phyloP scores from a whole-genome alignment of 2,329 filamentous ascomycete species.

The Parastagonospora avenae region DNA sequence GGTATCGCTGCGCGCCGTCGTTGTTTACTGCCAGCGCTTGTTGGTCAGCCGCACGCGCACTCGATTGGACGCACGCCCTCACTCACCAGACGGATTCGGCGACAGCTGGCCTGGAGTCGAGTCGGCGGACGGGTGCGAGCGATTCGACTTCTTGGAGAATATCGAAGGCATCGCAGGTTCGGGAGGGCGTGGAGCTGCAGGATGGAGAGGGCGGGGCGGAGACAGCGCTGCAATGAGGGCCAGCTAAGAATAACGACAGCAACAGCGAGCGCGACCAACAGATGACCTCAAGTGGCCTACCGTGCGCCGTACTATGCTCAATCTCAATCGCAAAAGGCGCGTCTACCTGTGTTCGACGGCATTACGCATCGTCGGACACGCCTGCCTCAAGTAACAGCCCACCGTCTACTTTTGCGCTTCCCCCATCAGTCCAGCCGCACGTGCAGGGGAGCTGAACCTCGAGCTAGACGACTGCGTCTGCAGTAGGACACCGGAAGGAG shows the following conservation, averaged over 20 bases:
- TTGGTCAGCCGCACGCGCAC: conserved; percentile 39
- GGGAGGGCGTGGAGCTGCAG: conserved; percentile 8
- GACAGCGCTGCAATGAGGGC: conserved; percentile 15
- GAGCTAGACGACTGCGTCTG: conserved; percentile 23
- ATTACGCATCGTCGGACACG: conserved; percentile 23
- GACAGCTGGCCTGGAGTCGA: conserved; percentile 40
- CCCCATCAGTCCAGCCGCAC: conserved; percentile 36
- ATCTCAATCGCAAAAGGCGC: conserved; percentile 26
- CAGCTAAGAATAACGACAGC: conserved; percentile 44
- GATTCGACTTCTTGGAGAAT: conserved; percentile 43
- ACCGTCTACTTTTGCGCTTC: conserved; percentile 22
- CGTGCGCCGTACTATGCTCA: conserved; percentile 9
- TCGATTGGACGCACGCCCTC: conserved; percentile 20
- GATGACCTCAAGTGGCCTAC: conserved; percentile 1
- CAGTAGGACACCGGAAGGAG: conserved; percentile 23
- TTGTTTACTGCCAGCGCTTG: conserved; percentile 43
- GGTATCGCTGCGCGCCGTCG: conserved; percentile 35
- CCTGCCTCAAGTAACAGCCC: conserved; percentile 22
- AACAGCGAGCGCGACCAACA: conserved; percentile 16
- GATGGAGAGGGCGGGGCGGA: conserved; percentile 22
- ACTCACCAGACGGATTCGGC: conserved; percentile 43
- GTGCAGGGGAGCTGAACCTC: conserved; percentile 33
- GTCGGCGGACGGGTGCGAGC: conserved; percentile 46
- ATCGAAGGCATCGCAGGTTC: conserved; percentile 45
- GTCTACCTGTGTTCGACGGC: conserved; percentile 20